Evolutionary conservation across 2,329 filamentous ascomycete genomes (phyloP).

Genomic region (Phaeoacremonium minimum): DNA sequence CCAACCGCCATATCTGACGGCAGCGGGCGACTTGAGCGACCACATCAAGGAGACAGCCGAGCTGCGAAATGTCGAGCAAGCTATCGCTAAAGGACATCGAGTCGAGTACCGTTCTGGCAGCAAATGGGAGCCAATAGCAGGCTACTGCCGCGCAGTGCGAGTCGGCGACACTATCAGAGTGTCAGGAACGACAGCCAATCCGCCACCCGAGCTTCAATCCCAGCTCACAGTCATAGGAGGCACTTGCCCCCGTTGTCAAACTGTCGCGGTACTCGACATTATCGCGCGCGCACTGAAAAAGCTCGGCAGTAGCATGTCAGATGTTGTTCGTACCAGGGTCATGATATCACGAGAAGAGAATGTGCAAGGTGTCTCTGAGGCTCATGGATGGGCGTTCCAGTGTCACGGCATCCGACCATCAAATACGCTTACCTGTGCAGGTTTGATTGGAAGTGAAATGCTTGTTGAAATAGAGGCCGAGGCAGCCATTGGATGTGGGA

Average conservation of each 20-base stretch:
- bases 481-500: slow-evolving; percentile 12
- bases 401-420: slow-evolving; percentile 14
- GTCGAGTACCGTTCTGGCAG: slow-evolving; percentile 22
- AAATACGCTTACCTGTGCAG: slow-evolving; percentile 11
- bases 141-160: slow-evolving; percentile 23
- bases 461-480: slow-evolving; percentile 14
- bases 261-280: slow-evolving; percentile 20
- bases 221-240: slow-evolving; percentile 16
- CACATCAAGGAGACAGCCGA: slow-evolving; percentile 14
- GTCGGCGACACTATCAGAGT: slow-evolving; percentile 17
- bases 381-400: slow-evolving; percentile 20
- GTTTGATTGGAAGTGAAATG: slow-evolving; percentile 10
- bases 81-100: slow-evolving; percentile 13
- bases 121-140: slow-evolving; percentile 23
- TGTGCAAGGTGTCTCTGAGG: slow-evolving; percentile 18
- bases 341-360: slow-evolving; percentile 17
- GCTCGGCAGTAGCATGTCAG: slow-evolving; percentile 17
- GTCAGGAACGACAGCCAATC: slow-evolving; percentile 26
- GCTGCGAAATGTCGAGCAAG: slow-evolving; percentile 7
- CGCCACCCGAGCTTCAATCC: slow-evolving; percentile 5
- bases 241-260: slow-evolving; percentile 16
- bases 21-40: slow-evolving; percentile 22
- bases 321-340: slow-evolving; percentile 20
- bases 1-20: slow-evolving; percentile 22
- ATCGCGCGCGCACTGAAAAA: slow-evolving; percentile 17